Percentiles rank a stretch among this genome's conserved stretches.
Conservation (phyloP, 441 rosid genomes). For the Croton setiger region DNA sequence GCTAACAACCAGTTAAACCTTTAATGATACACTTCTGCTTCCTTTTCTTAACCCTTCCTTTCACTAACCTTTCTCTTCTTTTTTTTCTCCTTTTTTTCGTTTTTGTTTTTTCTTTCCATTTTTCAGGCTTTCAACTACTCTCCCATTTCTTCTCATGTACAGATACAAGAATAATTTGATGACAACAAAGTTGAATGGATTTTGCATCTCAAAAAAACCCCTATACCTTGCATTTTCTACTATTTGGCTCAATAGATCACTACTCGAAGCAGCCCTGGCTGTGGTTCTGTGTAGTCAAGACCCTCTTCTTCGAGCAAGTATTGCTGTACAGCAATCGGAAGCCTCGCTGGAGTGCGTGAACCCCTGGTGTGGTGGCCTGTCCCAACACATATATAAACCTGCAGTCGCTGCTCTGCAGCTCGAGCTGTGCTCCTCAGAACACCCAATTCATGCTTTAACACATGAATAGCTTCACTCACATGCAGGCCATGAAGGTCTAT, state of each 20-base stretch:
- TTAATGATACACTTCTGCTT: constrained; percentile 36
- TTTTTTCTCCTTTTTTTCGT: neutral
- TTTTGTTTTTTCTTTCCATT: neutral
- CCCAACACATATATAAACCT: constrained; percentile 89
- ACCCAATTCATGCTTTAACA: constrained; percentile 77
- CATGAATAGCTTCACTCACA: constrained; percentile 78
- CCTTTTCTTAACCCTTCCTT: constrained; percentile 15
- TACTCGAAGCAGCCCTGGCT: constrained; percentile 91
- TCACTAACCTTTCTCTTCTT: neutral
- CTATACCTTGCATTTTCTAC: constrained; percentile 31
- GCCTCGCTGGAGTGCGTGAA: constrained; percentile 82
- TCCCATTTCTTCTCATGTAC: constrained; percentile 53
- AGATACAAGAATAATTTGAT: constrained; percentile 49
- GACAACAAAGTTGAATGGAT: constrained; percentile 30
- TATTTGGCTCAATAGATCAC: constrained; percentile 55
- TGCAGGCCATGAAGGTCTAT: constrained; percentile 97
- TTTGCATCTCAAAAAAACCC: constrained; percentile 36
- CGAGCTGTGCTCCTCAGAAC: constrained; percentile 70
- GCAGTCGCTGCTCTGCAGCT: constrained; percentile 77
- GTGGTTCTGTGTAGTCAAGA: constrained; percentile 83
- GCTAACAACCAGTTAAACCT: constrained; percentile 36
- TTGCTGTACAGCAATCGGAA: constrained; percentile 86
- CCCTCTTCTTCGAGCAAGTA: constrained; percentile 91
- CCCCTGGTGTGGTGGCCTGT: constrained; percentile 96
- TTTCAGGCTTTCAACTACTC: constrained; percentile 32